phyloP scores from a whole-genome alignment of 192 early-diverging fungal species.

The Entomortierella beljakovae region DNA sequence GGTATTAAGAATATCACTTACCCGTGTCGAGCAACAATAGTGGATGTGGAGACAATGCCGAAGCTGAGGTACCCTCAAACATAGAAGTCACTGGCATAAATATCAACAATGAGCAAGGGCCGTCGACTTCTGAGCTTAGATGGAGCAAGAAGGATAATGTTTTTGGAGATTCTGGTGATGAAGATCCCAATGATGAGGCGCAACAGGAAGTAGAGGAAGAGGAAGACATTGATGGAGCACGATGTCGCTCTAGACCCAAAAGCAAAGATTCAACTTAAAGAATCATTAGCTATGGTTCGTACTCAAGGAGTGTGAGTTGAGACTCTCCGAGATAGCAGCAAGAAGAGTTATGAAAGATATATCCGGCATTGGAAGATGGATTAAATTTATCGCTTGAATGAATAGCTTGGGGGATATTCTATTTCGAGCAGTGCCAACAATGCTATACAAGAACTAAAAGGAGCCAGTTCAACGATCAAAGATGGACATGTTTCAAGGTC shows the following conservation, averaged over 20 bases:
- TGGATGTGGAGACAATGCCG: background rate
- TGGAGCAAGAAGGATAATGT: background rate
- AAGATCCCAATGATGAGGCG: background rate
- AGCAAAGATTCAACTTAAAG: background rate
- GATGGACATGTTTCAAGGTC: background rate
- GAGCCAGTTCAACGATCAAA: background rate
- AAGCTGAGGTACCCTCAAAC: background rate
- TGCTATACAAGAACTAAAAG: background rate
- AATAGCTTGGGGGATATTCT: too few relatives aligned
- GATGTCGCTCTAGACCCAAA: background rate
- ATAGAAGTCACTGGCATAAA: too few relatives aligned
- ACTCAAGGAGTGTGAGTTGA: constrained; percentile 2
- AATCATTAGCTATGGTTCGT: background rate
- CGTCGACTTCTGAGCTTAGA: background rate
- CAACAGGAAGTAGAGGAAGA: background rate
- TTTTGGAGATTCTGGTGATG: background rate
- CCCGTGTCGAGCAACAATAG: background rate
- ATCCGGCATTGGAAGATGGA: constrained; percentile 5
- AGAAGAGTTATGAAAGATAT: constrained; percentile 6
- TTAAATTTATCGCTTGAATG: background rate
- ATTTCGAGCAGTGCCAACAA: background rate
- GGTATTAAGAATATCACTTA: constrained; percentile 1
- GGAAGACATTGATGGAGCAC: background rate
- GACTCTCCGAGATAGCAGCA: constrained; percentile 3
- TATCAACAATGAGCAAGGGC: too few relatives aligned